Percentiles rank a stretch among this genome's conserved stretches.
Conservation (phyloP, 2,329 filamentous ascomycete genomes). For the Penicillium oxalicum region DNA sequence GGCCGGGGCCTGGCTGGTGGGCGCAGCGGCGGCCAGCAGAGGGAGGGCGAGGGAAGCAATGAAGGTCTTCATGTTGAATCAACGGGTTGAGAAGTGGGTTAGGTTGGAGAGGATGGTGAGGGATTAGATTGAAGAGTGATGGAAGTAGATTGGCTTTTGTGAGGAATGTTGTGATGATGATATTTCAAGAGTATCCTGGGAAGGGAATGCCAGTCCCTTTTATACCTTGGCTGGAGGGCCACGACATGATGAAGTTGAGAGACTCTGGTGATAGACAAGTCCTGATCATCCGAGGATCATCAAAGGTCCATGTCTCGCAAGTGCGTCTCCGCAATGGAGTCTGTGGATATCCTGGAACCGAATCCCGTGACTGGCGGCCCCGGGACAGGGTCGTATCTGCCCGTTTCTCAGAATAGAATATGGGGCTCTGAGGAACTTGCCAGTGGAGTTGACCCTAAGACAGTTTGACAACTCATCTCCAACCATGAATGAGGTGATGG, state of each 20-base stretch:
- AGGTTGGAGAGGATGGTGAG: not conserved
- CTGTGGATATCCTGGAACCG: too few relatives aligned
- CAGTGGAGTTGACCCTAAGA: too few relatives aligned
- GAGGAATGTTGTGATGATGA: not conserved
- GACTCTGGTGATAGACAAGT: not conserved
- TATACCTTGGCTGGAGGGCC: not conserved
- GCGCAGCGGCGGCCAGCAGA: constrained; percentile 24
- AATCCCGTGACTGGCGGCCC: too few relatives aligned
- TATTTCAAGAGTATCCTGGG: not conserved
- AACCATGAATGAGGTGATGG: too few relatives aligned
- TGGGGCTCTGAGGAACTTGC: too few relatives aligned
- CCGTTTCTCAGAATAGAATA: too few relatives aligned
- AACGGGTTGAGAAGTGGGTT: not conserved
- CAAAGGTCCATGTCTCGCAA: too few relatives aligned
- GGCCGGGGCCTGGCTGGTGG: constrained; percentile 8
- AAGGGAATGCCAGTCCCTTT: not conserved
- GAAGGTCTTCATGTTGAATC: constrained; percentile 23
- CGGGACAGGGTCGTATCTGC: too few relatives aligned
- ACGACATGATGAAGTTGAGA: not conserved
- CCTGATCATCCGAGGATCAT: not conserved
- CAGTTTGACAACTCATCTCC: too few relatives aligned
- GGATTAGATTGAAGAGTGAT: not conserved
- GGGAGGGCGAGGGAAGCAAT: constrained; percentile 22
- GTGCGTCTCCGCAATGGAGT: too few relatives aligned
- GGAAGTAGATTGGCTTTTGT: not conserved